Percentiles rank a stretch among this genome's conserved stretches.
These are phyloP conservation scores for Vigna nakashimae DNA, from an alignment of 306 rosid species.

Conservation along the genomic window DNA sequence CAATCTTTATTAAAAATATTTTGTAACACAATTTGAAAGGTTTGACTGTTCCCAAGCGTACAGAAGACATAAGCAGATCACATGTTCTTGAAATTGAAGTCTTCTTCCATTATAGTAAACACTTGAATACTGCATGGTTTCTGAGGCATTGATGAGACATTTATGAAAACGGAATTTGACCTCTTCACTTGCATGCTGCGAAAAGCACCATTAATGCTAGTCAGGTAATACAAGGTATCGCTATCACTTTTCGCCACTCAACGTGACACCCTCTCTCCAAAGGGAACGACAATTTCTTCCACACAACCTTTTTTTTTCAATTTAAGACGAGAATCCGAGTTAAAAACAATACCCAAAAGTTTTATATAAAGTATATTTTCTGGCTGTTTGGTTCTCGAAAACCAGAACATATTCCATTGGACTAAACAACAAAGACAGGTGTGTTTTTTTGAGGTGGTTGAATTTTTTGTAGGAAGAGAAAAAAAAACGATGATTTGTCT, in stretches of 20 bases:
- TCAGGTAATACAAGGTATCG: slow-evolving; percentile 2
- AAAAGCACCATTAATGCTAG: slow-evolving; percentile 38
- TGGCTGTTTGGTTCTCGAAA: too few relatives aligned
- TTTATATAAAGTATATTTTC: too few relatives aligned
- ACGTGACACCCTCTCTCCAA: slow-evolving; percentile 30
- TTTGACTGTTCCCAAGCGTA: too few relatives aligned
- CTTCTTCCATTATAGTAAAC: too few relatives aligned
- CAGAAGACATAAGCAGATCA: too few relatives aligned
- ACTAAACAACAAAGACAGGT: neutral
- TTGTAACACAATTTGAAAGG: too few relatives aligned
- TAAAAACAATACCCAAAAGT: too few relatives aligned
- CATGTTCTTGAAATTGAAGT: neutral
- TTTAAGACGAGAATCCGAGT: too few relatives aligned
- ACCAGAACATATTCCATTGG: neutral
- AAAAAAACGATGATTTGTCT: neutral
- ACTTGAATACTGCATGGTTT: neutral
- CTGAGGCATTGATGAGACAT: slow-evolving; percentile 35
- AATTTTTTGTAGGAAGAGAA: neutral
- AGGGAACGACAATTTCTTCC: too few relatives aligned
- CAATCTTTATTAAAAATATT: too few relatives aligned
- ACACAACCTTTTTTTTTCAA: too few relatives aligned
- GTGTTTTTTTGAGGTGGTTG: neutral
- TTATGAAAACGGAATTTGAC: slow-evolving; percentile 46
- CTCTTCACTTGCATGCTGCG: neutral
- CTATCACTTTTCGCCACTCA: slow-evolving; percentile 26